phyloP scores from a whole-genome alignment of 176 grass and related monocot species.

The Luzula sylvatica region DNA sequence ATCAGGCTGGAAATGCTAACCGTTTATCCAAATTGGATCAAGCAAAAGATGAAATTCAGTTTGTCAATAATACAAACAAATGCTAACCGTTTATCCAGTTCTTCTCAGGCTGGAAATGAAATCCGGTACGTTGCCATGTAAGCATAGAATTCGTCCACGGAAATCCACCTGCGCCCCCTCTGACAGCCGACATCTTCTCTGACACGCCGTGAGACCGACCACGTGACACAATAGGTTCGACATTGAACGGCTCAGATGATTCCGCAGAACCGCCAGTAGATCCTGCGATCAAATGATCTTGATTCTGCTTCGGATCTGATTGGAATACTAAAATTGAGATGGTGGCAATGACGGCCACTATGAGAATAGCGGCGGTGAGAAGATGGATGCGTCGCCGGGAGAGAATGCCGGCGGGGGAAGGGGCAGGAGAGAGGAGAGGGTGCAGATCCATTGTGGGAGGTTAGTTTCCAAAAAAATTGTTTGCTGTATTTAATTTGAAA shows the following conservation, averaged over 20 bases:
- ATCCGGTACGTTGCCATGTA: slow-evolving; percentile 72
- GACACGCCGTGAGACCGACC: slow-evolving; percentile 51
- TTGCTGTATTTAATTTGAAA: neutral
- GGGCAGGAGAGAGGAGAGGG: neutral
- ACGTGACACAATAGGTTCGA: slow-evolving; percentile 12
- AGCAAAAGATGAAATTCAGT: neutral
- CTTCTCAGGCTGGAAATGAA: slow-evolving; percentile 89
- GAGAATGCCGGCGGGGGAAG: neutral
- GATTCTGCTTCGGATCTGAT: neutral
- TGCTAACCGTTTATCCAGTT: slow-evolving; percentile 93
- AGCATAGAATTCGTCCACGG: slow-evolving; percentile 86
- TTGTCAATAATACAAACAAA: no score
- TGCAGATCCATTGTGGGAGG: slow-evolving; percentile 11
- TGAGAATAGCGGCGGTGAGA: neutral
- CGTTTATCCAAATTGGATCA: no score
- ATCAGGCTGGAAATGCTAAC: no score
- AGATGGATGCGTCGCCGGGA: neutral
- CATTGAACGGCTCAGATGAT: neutral
- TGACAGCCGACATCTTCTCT: slow-evolving; percentile 49
- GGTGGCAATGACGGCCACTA: slow-evolving; percentile 5
- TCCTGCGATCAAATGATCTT: neutral
- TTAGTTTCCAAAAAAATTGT: no score
- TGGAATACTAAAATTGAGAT: neutral
- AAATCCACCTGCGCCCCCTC: slow-evolving; percentile 16
- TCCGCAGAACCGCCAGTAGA: neutral